Conservation (phyloP, 2,329 filamentous ascomycete genomes). For the Colletotrichum sp. region DNA sequence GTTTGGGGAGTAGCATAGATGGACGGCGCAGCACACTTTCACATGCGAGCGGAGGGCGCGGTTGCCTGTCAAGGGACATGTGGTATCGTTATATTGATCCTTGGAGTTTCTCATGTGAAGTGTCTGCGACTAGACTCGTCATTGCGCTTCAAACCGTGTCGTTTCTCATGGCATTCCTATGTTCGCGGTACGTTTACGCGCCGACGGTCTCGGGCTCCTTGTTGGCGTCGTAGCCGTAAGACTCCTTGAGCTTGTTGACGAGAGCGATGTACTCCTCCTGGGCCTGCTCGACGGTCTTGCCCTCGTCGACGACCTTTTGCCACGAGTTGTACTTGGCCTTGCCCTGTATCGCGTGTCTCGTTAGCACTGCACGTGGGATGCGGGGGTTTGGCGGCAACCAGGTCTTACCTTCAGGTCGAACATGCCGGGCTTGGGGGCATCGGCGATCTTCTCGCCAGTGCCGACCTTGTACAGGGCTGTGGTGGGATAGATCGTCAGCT, state of each 20-base stretch:
- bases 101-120: not conserved
- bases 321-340: conserved; percentile 84
- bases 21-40: not conserved
- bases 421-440: conserved; percentile 66
- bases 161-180: conserved; percentile 8
- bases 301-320: conserved; percentile 72
- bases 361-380: not conserved
- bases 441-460: conserved; percentile 60
- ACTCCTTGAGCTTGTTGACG: conserved; percentile 74
- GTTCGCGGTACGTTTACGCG: conserved; percentile 22
- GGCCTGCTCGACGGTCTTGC: conserved; percentile 67
- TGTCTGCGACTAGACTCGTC: not conserved
- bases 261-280: conserved; percentile 78
- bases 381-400: not conserved
- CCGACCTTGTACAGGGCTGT: conserved; percentile 65
- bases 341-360: conserved; percentile 51
- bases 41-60: not conserved
- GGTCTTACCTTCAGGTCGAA: conserved; percentile 71
- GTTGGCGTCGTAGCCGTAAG: conserved; percentile 70
- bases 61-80: not conserved
- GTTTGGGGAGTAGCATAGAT: conserved; percentile 35
- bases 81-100: conserved; percentile 20
- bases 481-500: conserved; percentile 6
- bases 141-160: conserved; percentile 3
- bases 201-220: conserved; percentile 66